Evolutionary conservation across 2,329 filamentous ascomycete genomes (phyloP), one percentile per base, ranked within the genome.

Genomic region (Claviceps sp.): DNA sequence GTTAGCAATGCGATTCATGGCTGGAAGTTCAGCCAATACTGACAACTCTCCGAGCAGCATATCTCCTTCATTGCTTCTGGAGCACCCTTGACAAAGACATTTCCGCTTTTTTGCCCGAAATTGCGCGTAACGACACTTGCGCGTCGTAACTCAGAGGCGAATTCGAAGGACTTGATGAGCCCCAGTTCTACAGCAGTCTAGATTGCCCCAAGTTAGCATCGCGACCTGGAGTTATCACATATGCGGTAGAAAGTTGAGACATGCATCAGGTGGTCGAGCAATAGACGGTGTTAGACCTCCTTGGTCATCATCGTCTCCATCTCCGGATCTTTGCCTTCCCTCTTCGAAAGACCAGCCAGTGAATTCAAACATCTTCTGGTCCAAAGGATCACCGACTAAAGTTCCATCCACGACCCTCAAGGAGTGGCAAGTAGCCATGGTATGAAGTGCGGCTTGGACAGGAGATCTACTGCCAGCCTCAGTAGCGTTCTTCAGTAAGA

Each of bases 331-430:
- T 58, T 90, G 83, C 46, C 82, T 82, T 2, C 89, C 89, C 71
- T 98, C 93, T 64, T 95, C 87, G 59, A 88, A 98, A 3, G 81
- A 79, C 93, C 93, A 98, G 5, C 79, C 78, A 0, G 93, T 97
- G 59, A 95, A 98, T 57, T 95, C 85, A 64, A 98, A 98, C 93
- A 98, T 98, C 65, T 97, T 97, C 53, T 96, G 75, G 65, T 98
- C 93, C 1, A 98, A 74, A 4, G 94, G 93, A 62, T 98, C 93
- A 1, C 93, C 93, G 37, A 98, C 77, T 42, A 97, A 78, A 63
- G 96, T 89, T 47, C 81, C 85, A 55, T 97, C 90, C 16, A 98
- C 84, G 11, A 85, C 79, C 47, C 90, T 81, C 8, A 98, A 74
- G 0, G 91, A 95, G 65, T 98, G 93, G 54, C 93, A 98, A 0